A percentile compares a stretch with the other conserved stretches of the same genome.
phyloP scores from a whole-genome alignment of 805 yeast species.

The Candida sonorensis region DNA sequence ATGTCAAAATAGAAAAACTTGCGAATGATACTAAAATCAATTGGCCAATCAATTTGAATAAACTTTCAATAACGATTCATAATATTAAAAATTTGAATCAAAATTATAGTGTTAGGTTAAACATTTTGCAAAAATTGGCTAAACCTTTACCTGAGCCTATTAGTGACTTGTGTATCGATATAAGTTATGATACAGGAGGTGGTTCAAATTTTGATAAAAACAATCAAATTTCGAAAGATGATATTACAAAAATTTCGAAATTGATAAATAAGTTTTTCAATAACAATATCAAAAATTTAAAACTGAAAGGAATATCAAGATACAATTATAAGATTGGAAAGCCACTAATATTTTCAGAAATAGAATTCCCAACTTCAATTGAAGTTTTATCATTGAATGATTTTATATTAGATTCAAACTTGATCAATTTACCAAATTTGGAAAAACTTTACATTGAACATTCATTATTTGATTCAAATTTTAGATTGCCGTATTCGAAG shows the following conservation, averaged over 20 bases:
- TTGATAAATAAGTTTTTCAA: constrained; percentile 22
- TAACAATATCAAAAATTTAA: constrained; percentile 20
- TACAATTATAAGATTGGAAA: constrained; percentile 25
- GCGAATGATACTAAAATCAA: too few relatives aligned
- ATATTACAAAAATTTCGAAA: constrained; percentile 21
- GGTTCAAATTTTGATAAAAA: constrained; percentile 24
- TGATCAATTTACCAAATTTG: constrained; percentile 18
- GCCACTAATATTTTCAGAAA: constrained; percentile 24
- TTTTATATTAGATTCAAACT: constrained; percentile 23
- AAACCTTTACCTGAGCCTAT: constrained; percentile 23
- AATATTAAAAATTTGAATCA: constrained; percentile 23
- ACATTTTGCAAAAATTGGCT: constrained; percentile 20
- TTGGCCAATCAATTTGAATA: constrained; percentile 24
- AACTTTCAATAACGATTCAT: constrained; percentile 24
- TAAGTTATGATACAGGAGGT: constrained; percentile 26
- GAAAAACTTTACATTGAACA: constrained; percentile 23
- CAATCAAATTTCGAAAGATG: constrained; percentile 23
- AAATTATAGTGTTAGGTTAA: constrained; percentile 22
- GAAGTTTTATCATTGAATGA: constrained; percentile 23
- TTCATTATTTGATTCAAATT: constrained; percentile 26
- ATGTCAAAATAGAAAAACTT: too few relatives aligned
- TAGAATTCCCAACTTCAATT: constrained; percentile 21
- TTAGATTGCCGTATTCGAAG: constrained; percentile 21
- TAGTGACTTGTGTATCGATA: constrained; percentile 24
- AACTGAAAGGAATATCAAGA: constrained; percentile 25